phyloP scores from a whole-genome alignment of 192 early-diverging fungal genomes.

The Coemansia sp. region DNA sequence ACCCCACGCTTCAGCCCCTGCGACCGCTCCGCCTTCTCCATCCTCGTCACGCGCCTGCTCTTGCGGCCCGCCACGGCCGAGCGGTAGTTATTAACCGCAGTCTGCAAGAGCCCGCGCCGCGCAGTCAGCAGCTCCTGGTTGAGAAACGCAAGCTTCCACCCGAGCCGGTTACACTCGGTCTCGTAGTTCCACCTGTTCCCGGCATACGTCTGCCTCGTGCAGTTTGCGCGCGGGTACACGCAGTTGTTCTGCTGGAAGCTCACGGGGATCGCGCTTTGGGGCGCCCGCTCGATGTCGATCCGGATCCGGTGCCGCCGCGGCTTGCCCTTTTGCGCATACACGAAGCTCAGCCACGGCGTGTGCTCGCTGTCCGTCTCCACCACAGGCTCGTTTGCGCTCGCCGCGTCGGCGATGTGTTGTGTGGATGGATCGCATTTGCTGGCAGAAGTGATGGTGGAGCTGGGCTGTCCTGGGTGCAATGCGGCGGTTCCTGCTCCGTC shows the following conservation, averaged over 20 bases:
- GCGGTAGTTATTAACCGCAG: constrained; percentile 79
- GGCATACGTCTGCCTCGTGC: constrained; percentile 58
- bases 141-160: constrained; percentile 80
- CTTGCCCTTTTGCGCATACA: constrained; percentile 59
- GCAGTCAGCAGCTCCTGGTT: constrained; percentile 65
- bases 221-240: constrained; percentile 81
- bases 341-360: constrained; percentile 41
- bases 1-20: neutral
- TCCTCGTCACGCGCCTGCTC: constrained; percentile 69
- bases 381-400: constrained; percentile 11
- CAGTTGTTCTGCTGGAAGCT: constrained; percentile 75
- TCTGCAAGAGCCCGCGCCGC: constrained; percentile 75
- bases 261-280: constrained; percentile 45
- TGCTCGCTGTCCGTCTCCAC: constrained; percentile 25
- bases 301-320: constrained; percentile 63
- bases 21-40: constrained; percentile 60
- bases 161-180: constrained; percentile 79
- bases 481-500: too few relatives aligned
- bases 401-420: neutral
- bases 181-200: constrained; percentile 87
- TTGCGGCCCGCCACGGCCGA: constrained; percentile 68
- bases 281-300: constrained; percentile 65
- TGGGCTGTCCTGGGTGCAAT: too few relatives aligned
- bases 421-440: constrained; percentile 1
- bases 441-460: too few relatives aligned